Base-by-base conservation (phyloP, 495 filamentous ascomycete genomes). In the Apodospora peruviana region DNA sequence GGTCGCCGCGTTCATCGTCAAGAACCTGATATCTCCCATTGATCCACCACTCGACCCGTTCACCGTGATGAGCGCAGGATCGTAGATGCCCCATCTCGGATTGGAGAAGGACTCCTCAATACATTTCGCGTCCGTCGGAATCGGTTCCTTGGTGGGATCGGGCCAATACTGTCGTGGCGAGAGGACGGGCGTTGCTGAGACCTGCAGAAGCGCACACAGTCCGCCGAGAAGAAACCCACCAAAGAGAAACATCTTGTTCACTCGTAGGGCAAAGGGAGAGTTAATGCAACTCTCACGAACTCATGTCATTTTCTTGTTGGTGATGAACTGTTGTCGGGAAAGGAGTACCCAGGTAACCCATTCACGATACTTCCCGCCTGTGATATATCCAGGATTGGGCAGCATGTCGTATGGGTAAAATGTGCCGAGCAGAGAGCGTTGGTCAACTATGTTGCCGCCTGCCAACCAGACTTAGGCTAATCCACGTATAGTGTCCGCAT, bases 11-110 rank as follows among this genome's bases (percentile, higher is more conserved):
- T 62, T 59, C 34, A 47, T 20, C 27, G 49, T 49, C 5, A 50
- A 32, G 37, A 65, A 65, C 5, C 53, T 40, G 12, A 65, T 56
- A 43, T 61, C 58, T 2, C 61, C 59, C 9, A 47, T 38, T 11
- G 55, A 39, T 5, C 60, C 58, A 2, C 59, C 59, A 32, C 38
- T 53, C 10, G 52, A 56, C 2, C 46, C 56, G 32, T 59, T 56
- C 4, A 59, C 52, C 0, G 50, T 43, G 4, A 47, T 19, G 22
- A 59, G 19, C 21, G 43, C 48, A 20, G 56, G 56, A n/a, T 52
- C 40, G 50, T 53, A 51, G 43, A 61, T 54, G 39, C 41, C 19
- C 49, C 49, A 56, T 25, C 38, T 34, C 4, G 59, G 59, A 18
- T 45, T 42, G 18, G 50, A 43, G 14, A 51, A 54, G 9, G 61